Evolutionary conservation across 2,329 filamentous ascomycete species (phyloP).

Genomic region (Pseudogymnoascus sp.): DNA sequence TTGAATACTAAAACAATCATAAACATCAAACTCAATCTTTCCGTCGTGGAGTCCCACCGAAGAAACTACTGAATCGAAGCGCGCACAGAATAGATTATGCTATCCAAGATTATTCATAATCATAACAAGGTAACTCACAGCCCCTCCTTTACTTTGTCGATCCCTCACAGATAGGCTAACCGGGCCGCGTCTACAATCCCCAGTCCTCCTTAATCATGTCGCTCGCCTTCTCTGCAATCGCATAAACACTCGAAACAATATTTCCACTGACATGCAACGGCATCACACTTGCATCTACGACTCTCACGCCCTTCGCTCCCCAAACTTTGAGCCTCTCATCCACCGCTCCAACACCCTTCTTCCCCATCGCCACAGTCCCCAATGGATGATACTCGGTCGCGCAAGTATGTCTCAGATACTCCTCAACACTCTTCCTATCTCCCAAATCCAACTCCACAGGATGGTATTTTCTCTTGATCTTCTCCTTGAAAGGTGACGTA

Average conservation of each 20-base stretch:
- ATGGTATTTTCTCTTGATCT: constrained; percentile 13
- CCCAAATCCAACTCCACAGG: constrained; percentile 10
- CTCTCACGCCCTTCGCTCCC: constrained; percentile 63
- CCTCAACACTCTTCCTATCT: not conserved
- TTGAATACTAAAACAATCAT: constrained; percentile 1
- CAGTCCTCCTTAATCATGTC: constrained; percentile 53
- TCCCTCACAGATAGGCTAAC: too few relatives aligned
- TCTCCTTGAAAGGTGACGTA: constrained; percentile 15
- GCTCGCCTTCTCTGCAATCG: constrained; percentile 73
- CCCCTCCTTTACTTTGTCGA: too few relatives aligned
- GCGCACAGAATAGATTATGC: not conserved
- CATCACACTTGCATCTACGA: constrained; percentile 78
- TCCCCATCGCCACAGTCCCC: constrained; percentile 76
- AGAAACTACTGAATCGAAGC: not conserved
- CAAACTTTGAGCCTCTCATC: constrained; percentile 63
- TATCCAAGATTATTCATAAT: not conserved
- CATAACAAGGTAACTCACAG: too few relatives aligned
- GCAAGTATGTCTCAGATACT: constrained; percentile 13
- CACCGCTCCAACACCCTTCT: constrained; percentile 70
- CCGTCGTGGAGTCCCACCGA: not conserved
- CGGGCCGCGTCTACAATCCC: not conserved
- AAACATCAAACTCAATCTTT: not conserved
- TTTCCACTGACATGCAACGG: constrained; percentile 78
- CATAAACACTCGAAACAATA: constrained; percentile 78
- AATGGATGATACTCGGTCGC: constrained; percentile 61